Percentiles rank a stretch among this genome's conserved stretches.
Conservation (phyloP, 805 yeast species). For the Ogataea pilisensis region DNA sequence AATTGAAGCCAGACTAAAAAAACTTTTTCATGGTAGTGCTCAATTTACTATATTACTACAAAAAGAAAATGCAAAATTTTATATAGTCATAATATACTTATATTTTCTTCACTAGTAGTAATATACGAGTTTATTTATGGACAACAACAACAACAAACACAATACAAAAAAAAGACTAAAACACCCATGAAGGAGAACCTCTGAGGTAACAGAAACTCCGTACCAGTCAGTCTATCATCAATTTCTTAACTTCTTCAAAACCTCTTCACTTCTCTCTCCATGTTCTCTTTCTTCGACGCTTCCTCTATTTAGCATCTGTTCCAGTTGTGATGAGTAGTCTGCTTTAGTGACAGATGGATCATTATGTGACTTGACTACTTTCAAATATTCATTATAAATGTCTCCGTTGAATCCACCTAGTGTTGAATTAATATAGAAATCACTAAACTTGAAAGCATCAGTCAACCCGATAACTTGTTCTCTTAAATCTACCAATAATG, state of each 20-base stretch:
- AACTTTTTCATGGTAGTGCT: too few relatives aligned
- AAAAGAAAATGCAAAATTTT: too few relatives aligned
- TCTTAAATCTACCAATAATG: conserved; percentile 49
- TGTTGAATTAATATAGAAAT: conserved; percentile 76
- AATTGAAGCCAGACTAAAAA: too few relatives aligned
- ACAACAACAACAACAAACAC: too few relatives aligned
- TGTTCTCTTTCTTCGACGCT: conserved; percentile 33
- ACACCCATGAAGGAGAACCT: too few relatives aligned
- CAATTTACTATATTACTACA: too few relatives aligned
- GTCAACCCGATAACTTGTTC: conserved; percentile 72
- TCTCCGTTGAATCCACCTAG: conserved; percentile 81
- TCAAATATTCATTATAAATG: conserved; percentile 74
- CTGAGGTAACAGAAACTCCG: too few relatives aligned
- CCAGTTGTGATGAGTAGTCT: conserved; percentile 44
- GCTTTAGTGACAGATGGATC: conserved; percentile 55
- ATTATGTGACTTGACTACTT: conserved; percentile 43
- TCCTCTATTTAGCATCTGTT: conserved; percentile 36
- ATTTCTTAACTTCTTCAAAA: conserved; percentile 17
- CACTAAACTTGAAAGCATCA: conserved; percentile 80
- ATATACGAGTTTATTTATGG: too few relatives aligned
- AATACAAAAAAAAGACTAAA: too few relatives aligned
- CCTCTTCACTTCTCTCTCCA: conserved; percentile 18
- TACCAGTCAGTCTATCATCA: too few relatives aligned
- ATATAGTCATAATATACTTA: too few relatives aligned
- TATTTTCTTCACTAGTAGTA: too few relatives aligned